These are phyloP conservation scores for Coprinellus micaceus DNA, from an alignment of 768 basidiomycete genomes.

Conservation along the genomic window DNA sequence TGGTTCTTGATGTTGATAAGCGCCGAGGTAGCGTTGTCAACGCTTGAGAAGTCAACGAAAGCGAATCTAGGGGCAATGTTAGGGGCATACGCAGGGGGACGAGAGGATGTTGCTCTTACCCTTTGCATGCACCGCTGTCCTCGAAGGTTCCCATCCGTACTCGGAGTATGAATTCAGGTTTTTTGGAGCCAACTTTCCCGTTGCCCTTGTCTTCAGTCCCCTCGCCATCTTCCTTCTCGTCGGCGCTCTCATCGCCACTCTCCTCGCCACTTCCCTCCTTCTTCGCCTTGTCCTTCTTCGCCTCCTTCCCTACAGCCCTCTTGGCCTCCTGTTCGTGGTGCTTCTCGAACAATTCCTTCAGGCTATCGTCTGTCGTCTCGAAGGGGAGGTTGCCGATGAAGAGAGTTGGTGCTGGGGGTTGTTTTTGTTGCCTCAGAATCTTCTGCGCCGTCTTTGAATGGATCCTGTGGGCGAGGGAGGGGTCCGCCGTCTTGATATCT, in stretches of 20 bases:
- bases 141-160: slow-evolving; percentile 94
- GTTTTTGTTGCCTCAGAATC: slow-evolving; percentile 74
- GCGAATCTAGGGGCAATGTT: slow-evolving; percentile 61
- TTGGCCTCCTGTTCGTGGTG: slow-evolving; percentile 42
- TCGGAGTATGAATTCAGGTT: slow-evolving; percentile 19
- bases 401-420: slow-evolving; percentile 77
- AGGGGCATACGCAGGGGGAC: not conserved
- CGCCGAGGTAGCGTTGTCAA: slow-evolving; percentile 75
- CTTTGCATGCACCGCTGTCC: slow-evolving; percentile 93
- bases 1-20: slow-evolving; percentile 85
- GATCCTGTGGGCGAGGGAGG: slow-evolving; percentile 32
- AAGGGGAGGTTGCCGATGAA: slow-evolving; percentile 95
- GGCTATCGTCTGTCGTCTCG: slow-evolving; percentile 76
- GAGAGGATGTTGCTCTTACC: slow-evolving; percentile 47
- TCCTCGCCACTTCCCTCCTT: slow-evolving; percentile 27
- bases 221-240: slow-evolving; percentile 30
- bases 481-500: slow-evolving; percentile 29
- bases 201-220: slow-evolving; percentile 23
- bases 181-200: slow-evolving; percentile 19
- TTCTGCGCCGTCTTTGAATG: slow-evolving; percentile 73
- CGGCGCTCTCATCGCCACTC: slow-evolving; percentile 11
- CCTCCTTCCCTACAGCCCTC: slow-evolving; percentile 28
- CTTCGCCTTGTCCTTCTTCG: slow-evolving; percentile 14
- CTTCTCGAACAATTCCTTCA: slow-evolving; percentile 69
- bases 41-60: slow-evolving; percentile 85